Percentiles rank a stretch among this genome's conserved stretches.
phyloP scores from a whole-genome alignment of 192 early-diverging fungal species.

The Entophlyctis luteolus region DNA sequence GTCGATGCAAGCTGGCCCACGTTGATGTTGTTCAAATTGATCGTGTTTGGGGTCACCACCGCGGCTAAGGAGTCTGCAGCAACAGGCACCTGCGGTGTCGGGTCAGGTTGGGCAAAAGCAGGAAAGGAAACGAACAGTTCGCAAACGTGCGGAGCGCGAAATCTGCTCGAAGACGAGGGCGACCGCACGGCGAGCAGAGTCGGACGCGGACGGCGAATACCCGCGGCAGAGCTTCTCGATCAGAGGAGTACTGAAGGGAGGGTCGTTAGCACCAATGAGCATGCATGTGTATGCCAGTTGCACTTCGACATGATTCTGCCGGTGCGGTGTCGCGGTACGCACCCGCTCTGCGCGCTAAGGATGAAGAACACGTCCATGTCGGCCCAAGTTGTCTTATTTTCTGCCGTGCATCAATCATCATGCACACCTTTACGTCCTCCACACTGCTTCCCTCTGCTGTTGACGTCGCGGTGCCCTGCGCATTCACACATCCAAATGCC shows the following conservation, averaged over 20 bases:
- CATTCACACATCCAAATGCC: conserved; percentile 57
- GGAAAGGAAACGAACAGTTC: not conserved
- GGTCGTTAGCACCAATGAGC: too few species aligned
- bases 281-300: too few species aligned
- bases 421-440: too few species aligned
- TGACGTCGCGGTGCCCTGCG: conserved; percentile 55
- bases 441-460: too few species aligned
- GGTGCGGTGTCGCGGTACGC: too few species aligned
- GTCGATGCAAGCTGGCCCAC: conserved; percentile 46
- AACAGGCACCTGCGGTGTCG: conserved; percentile 7
- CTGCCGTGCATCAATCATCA: too few species aligned
- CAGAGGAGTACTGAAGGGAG: conserved; percentile 63
- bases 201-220: not conserved
- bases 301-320: too few species aligned
- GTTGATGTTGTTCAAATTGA: conserved; percentile 19
- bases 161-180: conserved; percentile 62
- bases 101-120: not conserved
- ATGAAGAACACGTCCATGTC: conserved; percentile 70
- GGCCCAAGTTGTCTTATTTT: not conserved
- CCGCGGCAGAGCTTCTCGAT: conserved; percentile 85
- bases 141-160: conserved; percentile 25
- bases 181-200: conserved; percentile 53
- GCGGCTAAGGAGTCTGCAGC: conserved; percentile 13
- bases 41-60: conserved; percentile 12
- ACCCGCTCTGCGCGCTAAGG: conserved; percentile 42